Evolutionary conservation across 805 yeast species (phyloP).

Genomic region (Kregervanrija fluxuum): DNA sequence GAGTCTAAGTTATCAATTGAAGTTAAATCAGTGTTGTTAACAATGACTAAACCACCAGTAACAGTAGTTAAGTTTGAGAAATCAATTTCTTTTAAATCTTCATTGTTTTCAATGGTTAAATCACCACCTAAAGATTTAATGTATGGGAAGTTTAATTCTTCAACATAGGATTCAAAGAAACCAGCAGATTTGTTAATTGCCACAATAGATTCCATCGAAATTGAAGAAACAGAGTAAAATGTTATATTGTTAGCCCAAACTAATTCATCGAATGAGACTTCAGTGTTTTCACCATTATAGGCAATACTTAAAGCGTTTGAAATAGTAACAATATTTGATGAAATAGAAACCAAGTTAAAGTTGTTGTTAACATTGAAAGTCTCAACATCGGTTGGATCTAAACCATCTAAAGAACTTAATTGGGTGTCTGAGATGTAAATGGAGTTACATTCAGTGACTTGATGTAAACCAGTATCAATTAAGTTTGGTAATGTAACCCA

Average conservation of each 20-base stretch:
- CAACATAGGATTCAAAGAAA: constrained; percentile 65
- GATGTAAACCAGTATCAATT: constrained; percentile 58
- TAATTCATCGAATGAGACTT: constrained; percentile 61
- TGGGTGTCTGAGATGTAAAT: constrained; percentile 70
- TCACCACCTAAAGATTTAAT: constrained; percentile 72
- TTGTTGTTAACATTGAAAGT: constrained; percentile 89
- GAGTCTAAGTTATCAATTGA: constrained; percentile 66
- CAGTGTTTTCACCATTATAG: constrained; percentile 75
- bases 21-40: constrained; percentile 72
- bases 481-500: constrained; percentile 87
- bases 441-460: constrained; percentile 66
- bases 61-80: constrained; percentile 64
- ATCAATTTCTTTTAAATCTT: constrained; percentile 58
- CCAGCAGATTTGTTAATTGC: constrained; percentile 77
- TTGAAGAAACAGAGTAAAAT: constrained; percentile 70
- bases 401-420: constrained; percentile 61
- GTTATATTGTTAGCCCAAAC: constrained; percentile 83
- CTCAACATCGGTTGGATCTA: constrained; percentile 38
- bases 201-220: constrained; percentile 62
- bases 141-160: constrained; percentile 43
- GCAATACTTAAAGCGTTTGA: constrained; percentile 72
- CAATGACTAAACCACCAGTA: constrained; percentile 91
- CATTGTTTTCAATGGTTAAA: constrained; percentile 67
- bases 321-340: constrained; percentile 67
- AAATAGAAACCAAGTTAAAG: constrained; percentile 61